phyloP scores from a whole-genome alignment of 1,284 basidiomycete species.

The Moniliella sp. region DNA sequence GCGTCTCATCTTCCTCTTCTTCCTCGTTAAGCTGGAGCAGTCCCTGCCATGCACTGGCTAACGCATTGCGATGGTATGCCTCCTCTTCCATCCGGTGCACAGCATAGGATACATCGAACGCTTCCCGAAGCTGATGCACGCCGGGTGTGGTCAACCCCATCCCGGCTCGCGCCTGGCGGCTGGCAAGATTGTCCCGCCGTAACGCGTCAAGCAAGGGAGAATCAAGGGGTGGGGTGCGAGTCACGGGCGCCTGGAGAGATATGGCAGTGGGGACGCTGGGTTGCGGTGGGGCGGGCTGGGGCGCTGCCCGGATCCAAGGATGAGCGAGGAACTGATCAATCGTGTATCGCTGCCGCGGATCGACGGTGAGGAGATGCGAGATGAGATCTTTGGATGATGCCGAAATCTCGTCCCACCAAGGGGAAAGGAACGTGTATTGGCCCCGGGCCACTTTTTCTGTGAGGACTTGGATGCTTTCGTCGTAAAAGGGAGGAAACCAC shows the following conservation, averaged over 20 bases:
- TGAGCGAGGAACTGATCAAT: slow-evolving; percentile 94
- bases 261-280: slow-evolving; percentile 22
- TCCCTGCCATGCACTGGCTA: slow-evolving; percentile 39
- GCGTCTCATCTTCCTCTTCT: slow-evolving; percentile 41
- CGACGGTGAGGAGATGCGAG: slow-evolving; percentile 77
- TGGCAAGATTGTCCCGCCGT: slow-evolving; percentile 35
- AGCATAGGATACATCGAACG: slow-evolving; percentile 95
- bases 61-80: too few relatives aligned
- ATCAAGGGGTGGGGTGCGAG: slow-evolving; percentile 83
- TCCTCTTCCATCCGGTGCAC: slow-evolving; percentile 99
- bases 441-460: slow-evolving; percentile 95
- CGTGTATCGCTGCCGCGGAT: slow-evolving; percentile 79
- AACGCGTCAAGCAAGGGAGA: slow-evolving; percentile 55
- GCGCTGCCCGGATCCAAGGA: slow-evolving; percentile 67
- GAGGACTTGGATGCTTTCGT: slow-evolving; percentile 89
- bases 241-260: slow-evolving; percentile 44
- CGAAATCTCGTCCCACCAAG: slow-evolving; percentile 98
- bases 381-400: slow-evolving; percentile 80
- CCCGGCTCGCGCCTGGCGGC: too few relatives aligned
- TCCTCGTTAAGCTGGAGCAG: slow-evolving; percentile 73
- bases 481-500: slow-evolving; percentile 93
- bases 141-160: slow-evolving; percentile 70
- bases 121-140: slow-evolving; percentile 61
- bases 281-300: slow-evolving; percentile 21
- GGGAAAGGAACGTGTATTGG: slow-evolving; percentile 91